Conservation (phyloP, 129 eudicot genomes). For the Artemisia tridentata region DNA sequence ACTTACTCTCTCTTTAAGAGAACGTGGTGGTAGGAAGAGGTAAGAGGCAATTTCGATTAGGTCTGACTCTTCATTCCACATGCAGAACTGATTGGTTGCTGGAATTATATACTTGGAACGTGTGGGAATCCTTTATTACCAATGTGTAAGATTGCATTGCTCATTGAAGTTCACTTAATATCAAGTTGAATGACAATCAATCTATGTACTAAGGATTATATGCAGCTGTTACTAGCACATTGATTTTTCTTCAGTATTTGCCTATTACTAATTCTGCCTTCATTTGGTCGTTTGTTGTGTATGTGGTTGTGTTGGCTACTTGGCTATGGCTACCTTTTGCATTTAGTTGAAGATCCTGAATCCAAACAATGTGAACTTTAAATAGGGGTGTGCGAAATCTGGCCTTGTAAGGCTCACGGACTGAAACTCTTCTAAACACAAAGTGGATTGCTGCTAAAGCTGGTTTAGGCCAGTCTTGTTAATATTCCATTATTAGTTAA, state of each 20-base stretch:
- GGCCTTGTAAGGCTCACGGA: too few relatives aligned
- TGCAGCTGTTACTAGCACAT: background rate
- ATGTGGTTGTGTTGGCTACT: too few relatives aligned
- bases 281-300: too few relatives aligned
- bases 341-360: too few relatives aligned
- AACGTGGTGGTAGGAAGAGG: constrained; percentile 90
- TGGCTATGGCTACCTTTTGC: too few relatives aligned
- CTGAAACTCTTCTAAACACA: too few relatives aligned
- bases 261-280: background rate
- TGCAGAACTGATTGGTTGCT: background rate
- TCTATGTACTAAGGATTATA: constrained; percentile 3
- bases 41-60: constrained; percentile 19
- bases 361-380: too few relatives aligned
- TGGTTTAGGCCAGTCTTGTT: too few relatives aligned
- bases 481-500: too few relatives aligned
- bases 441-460: too few relatives aligned
- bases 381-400: too few relatives aligned
- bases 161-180: background rate
- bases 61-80: background rate
- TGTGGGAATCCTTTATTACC: background rate
- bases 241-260: background rate
- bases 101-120: background rate
- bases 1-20: constrained; percentile 69
- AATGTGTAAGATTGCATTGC: background rate
- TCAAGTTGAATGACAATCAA: background rate